Percentiles rank a stretch among this genome's conserved stretches.
These are phyloP conservation scores for Agaricus subrufescens DNA, from an alignment of 768 basidiomycete genomes.

Conservation along the genomic window DNA sequence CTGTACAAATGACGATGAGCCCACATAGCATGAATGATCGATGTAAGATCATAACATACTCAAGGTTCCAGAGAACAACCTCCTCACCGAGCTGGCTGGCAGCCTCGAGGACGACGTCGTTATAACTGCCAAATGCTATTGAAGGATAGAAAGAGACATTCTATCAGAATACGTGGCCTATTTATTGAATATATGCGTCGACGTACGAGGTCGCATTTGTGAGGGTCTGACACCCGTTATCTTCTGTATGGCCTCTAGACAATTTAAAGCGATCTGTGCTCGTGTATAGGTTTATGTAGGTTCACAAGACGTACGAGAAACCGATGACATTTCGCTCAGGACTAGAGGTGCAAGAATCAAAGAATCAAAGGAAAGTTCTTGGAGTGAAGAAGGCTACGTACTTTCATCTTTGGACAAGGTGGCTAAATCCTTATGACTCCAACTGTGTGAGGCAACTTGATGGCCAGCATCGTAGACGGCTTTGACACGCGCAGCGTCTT, in stretches of 20 bases:
- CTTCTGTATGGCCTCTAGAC: slow-evolving; percentile 16
- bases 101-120: slow-evolving; percentile 23
- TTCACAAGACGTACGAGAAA: background rate
- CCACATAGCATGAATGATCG: background rate
- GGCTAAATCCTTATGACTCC: slow-evolving; percentile 22
- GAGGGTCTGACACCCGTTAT: slow-evolving; percentile 20
- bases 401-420: slow-evolving; percentile 12
- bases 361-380: background rate
- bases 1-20: slow-evolving; percentile 13
- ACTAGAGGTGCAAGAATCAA: background rate
- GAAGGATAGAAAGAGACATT: background rate
- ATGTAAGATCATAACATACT: slow-evolving; percentile 17
- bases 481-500: slow-evolving; percentile 12
- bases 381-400: background rate
- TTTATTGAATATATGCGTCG: background rate
- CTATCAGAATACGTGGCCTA: background rate
- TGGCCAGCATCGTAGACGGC: slow-evolving; percentile 21
- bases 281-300: too few species aligned
- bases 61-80: slow-evolving; percentile 28
- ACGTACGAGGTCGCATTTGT: slow-evolving; percentile 22
- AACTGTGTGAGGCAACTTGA: slow-evolving; percentile 26
- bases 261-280: too few species aligned
- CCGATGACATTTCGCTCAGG: slow-evolving; percentile 5
- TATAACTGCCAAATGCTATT: slow-evolving; percentile 32
- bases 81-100: slow-evolving; percentile 18